Evolutionary conservation across 805 yeast genomes (phyloP), one percentile per base, ranked within the genome.

Genomic region (Cyberlindnera maritima): DNA sequence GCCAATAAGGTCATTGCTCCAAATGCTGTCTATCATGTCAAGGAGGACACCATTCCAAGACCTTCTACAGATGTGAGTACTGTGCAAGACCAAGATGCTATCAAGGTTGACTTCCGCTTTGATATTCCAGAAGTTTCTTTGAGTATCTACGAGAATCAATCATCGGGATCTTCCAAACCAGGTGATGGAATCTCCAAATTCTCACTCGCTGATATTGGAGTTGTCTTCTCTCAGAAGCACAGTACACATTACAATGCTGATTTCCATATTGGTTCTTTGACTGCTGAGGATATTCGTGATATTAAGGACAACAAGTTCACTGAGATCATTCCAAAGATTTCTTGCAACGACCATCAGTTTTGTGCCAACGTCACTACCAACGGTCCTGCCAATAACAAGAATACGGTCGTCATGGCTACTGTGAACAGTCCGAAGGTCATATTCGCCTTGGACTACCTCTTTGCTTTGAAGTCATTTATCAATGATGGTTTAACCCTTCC

Each of bases 371-470:
- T 77, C 0, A 56, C 66, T 0, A 71, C 82, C 0, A 72, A 67
- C 42, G 79, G 76, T 2, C 59, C 63, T 3, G 65, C 61, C 2
- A 53, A 57, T 0, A 63, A 66, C n/a, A 72, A 74, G 43, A 65
- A 73, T 32, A 71, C 79, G 5, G 75, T 79, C 18, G 61, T 77
- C 3, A 74, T 82, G 58, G 60, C 85, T 4, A 80, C 89, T 0
- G 75, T 92, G 11, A 96, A 88, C 49, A 85, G 84, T 51, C 97
- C 97, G 0, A 79, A 77, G 47, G 76, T 85, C 11, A 81, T 94
- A 41, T 63, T 94, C 25, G 97, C 97, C 0, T 68, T 94, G 55
- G 98, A 91, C 60, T 91, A 88, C 63, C 59, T 92, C 31, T 79
- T 91, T 64, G 88, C 94, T 2, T 59, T 94, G 54, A 86, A 86